Percentiles rank a stretch among this genome's conserved stretches.
Evolutionary conservation across 441 rosid species (phyloP).

Genomic region (Mallotus repandus): DNA sequence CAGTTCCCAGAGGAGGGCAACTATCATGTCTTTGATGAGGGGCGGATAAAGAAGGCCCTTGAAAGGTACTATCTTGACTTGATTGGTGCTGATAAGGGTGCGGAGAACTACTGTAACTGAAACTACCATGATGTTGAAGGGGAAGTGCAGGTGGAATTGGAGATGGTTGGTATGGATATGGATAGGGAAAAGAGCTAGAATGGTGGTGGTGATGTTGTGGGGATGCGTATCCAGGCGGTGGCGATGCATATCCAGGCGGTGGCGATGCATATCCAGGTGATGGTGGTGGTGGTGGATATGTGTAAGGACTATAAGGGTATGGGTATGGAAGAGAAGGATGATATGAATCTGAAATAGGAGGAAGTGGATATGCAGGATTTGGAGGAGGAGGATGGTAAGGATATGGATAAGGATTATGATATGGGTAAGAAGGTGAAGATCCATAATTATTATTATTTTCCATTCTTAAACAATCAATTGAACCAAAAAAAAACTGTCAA

Average conservation of each 20-base stretch:
- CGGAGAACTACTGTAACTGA: constrained; percentile 41
- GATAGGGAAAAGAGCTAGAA: constrained; percentile 31
- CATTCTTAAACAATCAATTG: constrained; percentile 26
- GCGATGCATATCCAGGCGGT: constrained; percentile 14
- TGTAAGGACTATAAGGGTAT: constrained; percentile 41
- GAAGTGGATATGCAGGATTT: constrained; percentile 40
- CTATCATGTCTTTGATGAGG: constrained; percentile 44
- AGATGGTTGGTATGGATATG: constrained; percentile 32
- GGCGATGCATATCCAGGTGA: constrained; percentile 20
- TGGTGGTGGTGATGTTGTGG: constrained; percentile 21
- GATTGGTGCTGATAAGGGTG: constrained; percentile 27
- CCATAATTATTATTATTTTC: constrained; percentile 32
- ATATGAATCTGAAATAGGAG: constrained; percentile 47
- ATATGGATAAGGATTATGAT: constrained; percentile 20
- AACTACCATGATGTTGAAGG: constrained; percentile 44
- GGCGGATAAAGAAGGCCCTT: constrained; percentile 33
- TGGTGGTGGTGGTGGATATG: constrained; percentile 35
- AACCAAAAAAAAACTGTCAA: too few relatives aligned
- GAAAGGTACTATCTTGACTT: constrained; percentile 36
- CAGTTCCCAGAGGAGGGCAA: too few relatives aligned
- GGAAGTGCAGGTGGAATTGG: constrained; percentile 39
- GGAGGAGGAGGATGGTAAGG: constrained; percentile 42
- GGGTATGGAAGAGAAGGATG: constrained; percentile 35
- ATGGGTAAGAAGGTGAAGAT: constrained; percentile 15
- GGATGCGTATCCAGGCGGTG: constrained; percentile 20